Percentiles rank a stretch among this genome's conserved stretches.
Conservation (phyloP, 2,329 filamentous ascomycete genomes). For the Botryotinia calthae region DNA sequence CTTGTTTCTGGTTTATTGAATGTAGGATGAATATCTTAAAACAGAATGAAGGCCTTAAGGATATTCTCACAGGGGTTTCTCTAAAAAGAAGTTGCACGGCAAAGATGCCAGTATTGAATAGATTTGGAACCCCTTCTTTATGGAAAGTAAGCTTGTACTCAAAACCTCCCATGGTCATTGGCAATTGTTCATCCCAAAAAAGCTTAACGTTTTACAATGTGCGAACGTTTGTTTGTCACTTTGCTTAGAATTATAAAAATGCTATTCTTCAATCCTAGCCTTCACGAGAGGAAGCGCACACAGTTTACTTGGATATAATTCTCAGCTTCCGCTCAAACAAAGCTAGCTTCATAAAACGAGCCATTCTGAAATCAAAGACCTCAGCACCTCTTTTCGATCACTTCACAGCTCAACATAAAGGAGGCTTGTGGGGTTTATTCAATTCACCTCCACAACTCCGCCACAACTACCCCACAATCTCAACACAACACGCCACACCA, state of each 20-base stretch:
- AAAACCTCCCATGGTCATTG: neutral
- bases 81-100: too few relatives aligned
- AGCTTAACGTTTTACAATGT: neutral
- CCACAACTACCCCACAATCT: conserved; percentile 4
- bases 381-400: neutral
- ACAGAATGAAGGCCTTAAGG: neutral
- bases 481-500: neutral
- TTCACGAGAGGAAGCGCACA: neutral
- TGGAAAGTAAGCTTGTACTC: neutral
- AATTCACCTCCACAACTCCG: neutral
- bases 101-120: neutral
- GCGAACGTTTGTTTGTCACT: neutral
- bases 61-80: neutral
- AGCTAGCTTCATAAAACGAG: neutral
- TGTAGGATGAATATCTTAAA: neutral
- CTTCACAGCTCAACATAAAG: neutral
- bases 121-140: neutral
- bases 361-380: neutral
- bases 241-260: neutral
- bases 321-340: neutral
- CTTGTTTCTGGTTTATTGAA: neutral
- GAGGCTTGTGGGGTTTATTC: neutral
- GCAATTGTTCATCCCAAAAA: neutral
- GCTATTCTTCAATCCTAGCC: neutral
- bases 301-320: neutral